Evolutionary conservation across 2,329 filamentous ascomycete species (phyloP).

Genomic region (Diaporthe humulicola): DNA sequence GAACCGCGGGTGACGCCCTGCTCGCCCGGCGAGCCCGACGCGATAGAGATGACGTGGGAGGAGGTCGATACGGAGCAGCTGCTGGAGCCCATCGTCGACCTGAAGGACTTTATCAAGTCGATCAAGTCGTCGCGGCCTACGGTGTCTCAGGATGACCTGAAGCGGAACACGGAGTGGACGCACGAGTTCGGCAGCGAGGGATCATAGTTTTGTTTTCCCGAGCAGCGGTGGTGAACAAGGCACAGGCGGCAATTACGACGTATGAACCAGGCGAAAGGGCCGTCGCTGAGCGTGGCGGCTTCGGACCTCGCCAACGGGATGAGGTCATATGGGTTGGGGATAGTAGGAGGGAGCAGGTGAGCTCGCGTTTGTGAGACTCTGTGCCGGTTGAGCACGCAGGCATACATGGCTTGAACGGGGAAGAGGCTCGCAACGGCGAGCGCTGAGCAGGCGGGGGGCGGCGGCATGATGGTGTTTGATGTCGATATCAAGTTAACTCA

Average conservation of each 20-base stretch:
- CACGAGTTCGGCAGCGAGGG: conserved; percentile 96
- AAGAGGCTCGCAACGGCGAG: neutral
- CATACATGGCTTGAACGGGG: neutral
- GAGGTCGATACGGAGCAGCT: conserved; percentile 87
- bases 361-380: neutral
- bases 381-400: neutral
- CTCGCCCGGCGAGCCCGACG: conserved; percentile 88
- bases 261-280: neutral
- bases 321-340: no score
- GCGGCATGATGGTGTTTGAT: conserved; percentile 9
- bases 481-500: conserved; percentile 33
- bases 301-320: neutral
- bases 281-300: neutral
- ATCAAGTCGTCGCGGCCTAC: conserved; percentile 91
- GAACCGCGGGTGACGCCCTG: conserved; percentile 84
- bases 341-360: neutral
- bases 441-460: neutral
- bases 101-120: conserved; percentile 95
- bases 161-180: conserved; percentile 92
- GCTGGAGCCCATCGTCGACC: conserved; percentile 85
- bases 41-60: conserved; percentile 94
- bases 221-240: neutral
- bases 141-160: conserved; percentile 88
- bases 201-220: conserved; percentile 52
- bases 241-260: neutral